Percentiles rank a stretch among this genome's conserved stretches.
Conservation (phyloP, 108 stramenopile genomes). For the Nannochloropsis gaditana region DNA sequence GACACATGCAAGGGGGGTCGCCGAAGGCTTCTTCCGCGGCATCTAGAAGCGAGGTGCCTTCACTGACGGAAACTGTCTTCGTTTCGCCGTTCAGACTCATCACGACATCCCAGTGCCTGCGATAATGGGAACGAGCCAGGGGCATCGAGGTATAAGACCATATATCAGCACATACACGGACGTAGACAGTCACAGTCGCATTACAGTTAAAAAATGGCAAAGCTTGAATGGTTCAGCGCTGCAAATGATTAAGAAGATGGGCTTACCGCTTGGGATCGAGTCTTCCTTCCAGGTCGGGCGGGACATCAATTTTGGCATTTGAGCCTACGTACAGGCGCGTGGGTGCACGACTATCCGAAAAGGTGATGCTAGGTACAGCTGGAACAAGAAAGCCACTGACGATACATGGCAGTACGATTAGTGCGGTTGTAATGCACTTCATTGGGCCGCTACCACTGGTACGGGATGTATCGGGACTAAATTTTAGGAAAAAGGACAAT, state of each 20-base stretch:
- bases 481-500: not conserved
- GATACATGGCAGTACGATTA: not conserved
- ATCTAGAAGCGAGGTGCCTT: constrained; percentile 24
- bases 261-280: not conserved
- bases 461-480: no score
- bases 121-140: no score
- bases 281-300: constrained; percentile 9
- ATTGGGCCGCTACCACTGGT: no score
- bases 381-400: not conserved
- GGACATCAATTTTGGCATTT: not conserved
- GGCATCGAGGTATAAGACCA: no score
- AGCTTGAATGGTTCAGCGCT: no score
- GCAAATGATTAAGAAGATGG: not conserved
- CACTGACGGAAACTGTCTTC: constrained; percentile 18
- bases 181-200: no score
- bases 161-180: no score
- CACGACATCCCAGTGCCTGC: not conserved
- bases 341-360: not conserved
- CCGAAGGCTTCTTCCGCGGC: constrained; percentile 21
- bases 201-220: no score
- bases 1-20: constrained; percentile 20
- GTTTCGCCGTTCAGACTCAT: constrained; percentile 7
- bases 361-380: not conserved
- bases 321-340: constrained; percentile 11
- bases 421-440: no score